Base-by-base conservation (phyloP, 257 asterid genomes). In the Solanum appendiculatum region DNA sequence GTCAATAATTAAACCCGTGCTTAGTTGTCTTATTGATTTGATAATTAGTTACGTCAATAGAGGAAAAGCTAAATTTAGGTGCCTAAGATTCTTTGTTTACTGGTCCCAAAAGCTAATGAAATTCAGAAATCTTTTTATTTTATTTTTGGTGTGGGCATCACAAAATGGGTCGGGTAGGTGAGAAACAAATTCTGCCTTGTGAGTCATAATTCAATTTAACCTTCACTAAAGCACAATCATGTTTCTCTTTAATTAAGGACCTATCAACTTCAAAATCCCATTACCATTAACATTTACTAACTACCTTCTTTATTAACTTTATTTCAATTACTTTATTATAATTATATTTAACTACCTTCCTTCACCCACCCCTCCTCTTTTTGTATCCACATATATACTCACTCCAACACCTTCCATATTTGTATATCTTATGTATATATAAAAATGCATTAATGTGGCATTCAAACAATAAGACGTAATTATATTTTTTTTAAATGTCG, bases 101-200 rank as follows among this genome's bases (percentile, higher is more conserved):
- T 96, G 98, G 90, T 95, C 95, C 96, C 94, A 69, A 86, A 82
- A 34, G 83, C 85, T 84, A 83, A 87, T 87, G 20, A 84, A 70
- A 66, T 84, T 82, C 14, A 74, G 87, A 80, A 68, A 5, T 20
- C 58, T 40, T 75, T 68, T 68, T 29, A 68, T 68, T 29, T 40
- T 23, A 18, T 34, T 72, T 40, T 42, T 44, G 69, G 10, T 69
- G 46, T 82, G 84, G 46, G 37, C 33, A 66, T 60, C 44, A 60
- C 44, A 91, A 82, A 69, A 85, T 88, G 92, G 98, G 98, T 93
- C 90, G 93, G 98, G 97, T 94, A 87, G 98, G 92, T 94, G 86
- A 94, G 98, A 91, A 93, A 91, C 96, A 94, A 86, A 87, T 46
- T 82, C 46, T 68, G 77, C 88, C 82, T 89, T 87, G 63, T 91